These are phyloP conservation scores for Fusarium pseudonygamai DNA, from an alignment of 2,329 filamentous ascomycete species.

Conservation along the genomic window DNA sequence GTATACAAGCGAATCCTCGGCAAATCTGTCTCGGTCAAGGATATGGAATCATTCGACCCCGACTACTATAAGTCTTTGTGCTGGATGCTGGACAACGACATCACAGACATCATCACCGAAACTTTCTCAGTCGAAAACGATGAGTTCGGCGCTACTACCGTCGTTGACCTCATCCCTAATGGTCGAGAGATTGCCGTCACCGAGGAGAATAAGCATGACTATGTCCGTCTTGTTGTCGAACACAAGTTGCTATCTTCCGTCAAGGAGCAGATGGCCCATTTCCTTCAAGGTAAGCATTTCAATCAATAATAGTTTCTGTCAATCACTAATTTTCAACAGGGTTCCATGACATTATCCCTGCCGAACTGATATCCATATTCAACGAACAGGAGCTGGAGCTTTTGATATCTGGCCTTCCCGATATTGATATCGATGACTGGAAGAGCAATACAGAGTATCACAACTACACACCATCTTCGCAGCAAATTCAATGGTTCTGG, in stretches of 20 bases:
- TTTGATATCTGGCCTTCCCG: conserved; percentile 93
- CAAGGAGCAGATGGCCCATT: conserved; percentile 91
- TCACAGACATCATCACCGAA: conserved; percentile 96
- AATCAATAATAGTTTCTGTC: neutral
- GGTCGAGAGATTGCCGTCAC: conserved; percentile 94
- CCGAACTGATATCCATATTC: conserved; percentile 95
- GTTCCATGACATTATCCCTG: conserved; percentile 98
- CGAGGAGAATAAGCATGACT: conserved; percentile 98
- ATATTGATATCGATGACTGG: conserved; percentile 99
- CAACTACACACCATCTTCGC: conserved; percentile 93
- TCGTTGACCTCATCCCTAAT: conserved; percentile 86
- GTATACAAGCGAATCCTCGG: conserved; percentile 98
- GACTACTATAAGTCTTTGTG: conserved; percentile 99
- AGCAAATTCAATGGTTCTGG: conserved; percentile 99
- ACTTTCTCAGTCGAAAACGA: conserved; percentile 95
- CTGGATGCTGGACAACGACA: conserved; percentile 99
- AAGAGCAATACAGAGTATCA: conserved; percentile 99
- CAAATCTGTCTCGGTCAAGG: conserved; percentile 95
- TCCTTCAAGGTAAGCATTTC: conserved; percentile 75
- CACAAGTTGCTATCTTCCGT: conserved; percentile 93
- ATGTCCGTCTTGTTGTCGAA: conserved; percentile 93
- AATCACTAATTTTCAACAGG: conserved; percentile 56
- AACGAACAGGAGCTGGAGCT: conserved; percentile 98
- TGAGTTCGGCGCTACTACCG: conserved; percentile 88
- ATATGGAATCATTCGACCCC: conserved; percentile 98